Base-by-base conservation (phyloP, 2,329 filamentous ascomycete genomes). In the Pyrenophora tritici-repentis region DNA sequence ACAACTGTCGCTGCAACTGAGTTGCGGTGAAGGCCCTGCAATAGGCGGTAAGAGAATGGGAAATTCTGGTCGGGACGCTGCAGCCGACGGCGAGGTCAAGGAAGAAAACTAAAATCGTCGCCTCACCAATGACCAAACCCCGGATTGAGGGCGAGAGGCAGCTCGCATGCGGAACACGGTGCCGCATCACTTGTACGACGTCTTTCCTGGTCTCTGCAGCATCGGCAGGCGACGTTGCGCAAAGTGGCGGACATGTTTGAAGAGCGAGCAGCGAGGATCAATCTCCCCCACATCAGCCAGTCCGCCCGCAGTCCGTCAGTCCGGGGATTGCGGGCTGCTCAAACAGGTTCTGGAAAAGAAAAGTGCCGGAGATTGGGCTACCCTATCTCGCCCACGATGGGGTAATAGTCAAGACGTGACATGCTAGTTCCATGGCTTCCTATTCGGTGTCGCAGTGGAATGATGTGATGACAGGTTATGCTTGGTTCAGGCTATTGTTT, bases 271-370 rank as follows among this genome's bases (percentile, higher is more conserved):
- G 53, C 47, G 56, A 50, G 43, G 57, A 61, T 47, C 49, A 48
- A 41, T 20, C 17, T 58, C 62, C 57, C 64, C 63, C 60, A 60
- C 52, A 65, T 55, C 47, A 61, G 58, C 50, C 44, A 52, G 46
- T 40, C 16, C 22, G 37, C 31, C 16, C 22, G 37, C 31, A 20
- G 18, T 24, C 36, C 36, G 54, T 18, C 37, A 45, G 40, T 46
- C 52, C 51, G 58, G 60, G 58, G 56, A 61, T 59, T 53, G 61
- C 58, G 59, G 53, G 50, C 43, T 41, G 43, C 45, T 31, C 47
- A 37, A 55, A 47, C 32, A 49, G 20, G 31, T 17, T 32, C 16
- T 42, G 29, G 45, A 39, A 45, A 47, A 46, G 37, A 31, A 22
- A 38, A n/a, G 18, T 42, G 18, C 42, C 40, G 41, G 41, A 47